Evolutionary conservation across 768 basidiomycete genomes (phyloP).

Genomic region (Pleurotus tuber-regium): DNA sequence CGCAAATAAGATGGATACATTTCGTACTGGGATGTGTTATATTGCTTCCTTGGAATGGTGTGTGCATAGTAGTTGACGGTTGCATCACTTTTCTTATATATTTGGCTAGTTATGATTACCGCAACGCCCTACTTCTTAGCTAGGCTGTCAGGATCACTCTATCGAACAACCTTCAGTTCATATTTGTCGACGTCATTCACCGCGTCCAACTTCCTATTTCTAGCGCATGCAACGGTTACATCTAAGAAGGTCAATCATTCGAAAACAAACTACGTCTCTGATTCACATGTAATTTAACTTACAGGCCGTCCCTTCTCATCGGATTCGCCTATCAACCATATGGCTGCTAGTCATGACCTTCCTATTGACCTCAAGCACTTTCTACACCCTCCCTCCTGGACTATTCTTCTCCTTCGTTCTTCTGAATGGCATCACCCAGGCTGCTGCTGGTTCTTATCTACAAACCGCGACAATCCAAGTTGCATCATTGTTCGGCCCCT

Average conservation of each 20-base stretch:
- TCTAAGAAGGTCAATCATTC: constrained; percentile 58
- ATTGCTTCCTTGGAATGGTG: constrained; percentile 90
- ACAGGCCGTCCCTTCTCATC: constrained; percentile 60
- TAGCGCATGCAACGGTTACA: constrained; percentile 72
- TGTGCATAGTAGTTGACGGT: constrained; percentile 16
- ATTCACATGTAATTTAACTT: background rate
- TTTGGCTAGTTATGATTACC: constrained; percentile 75
- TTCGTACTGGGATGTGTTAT: constrained; percentile 78
- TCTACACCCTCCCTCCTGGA: constrained; percentile 48
- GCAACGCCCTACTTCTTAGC: constrained; percentile 81
- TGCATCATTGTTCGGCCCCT: constrained; percentile 77
- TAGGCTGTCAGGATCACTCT: constrained; percentile 56
- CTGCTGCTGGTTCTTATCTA: constrained; percentile 67
- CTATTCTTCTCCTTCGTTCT: constrained; percentile 68
- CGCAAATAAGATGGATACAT: constrained; percentile 57
- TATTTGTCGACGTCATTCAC: constrained; percentile 66
- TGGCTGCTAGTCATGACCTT: constrained; percentile 51
- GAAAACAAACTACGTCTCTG: background rate
- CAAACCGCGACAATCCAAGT: constrained; percentile 76
- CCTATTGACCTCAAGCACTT: constrained; percentile 66
- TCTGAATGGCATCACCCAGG: constrained; percentile 55
- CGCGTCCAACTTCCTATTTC: constrained; percentile 60
- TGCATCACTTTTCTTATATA: background rate
- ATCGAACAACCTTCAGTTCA: constrained; percentile 60
- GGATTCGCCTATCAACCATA: constrained; percentile 51